phyloP scores from a whole-genome alignment of 805 yeast genomes.

The Yarrowia sp. region DNA sequence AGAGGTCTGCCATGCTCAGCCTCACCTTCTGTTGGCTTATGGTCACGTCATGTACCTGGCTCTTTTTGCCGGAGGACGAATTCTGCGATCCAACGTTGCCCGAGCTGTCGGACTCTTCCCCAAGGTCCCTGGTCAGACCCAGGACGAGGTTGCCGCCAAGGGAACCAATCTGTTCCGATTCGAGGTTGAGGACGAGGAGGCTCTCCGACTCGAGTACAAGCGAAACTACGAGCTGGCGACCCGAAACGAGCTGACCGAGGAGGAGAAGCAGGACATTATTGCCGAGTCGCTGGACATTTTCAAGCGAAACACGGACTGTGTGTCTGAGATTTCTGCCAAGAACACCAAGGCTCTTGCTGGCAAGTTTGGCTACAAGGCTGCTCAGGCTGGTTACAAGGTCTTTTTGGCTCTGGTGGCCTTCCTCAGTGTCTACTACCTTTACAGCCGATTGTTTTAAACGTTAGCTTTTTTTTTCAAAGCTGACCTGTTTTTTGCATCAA shows the following conservation, averaged over 20 bases:
- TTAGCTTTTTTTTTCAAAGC: too few species aligned
- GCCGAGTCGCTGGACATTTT: conserved; percentile 67
- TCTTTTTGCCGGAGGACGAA: conserved; percentile 79
- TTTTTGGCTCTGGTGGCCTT: not conserved
- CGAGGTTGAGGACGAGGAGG: conserved; percentile 65
- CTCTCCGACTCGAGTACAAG: conserved; percentile 64
- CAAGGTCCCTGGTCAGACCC: conserved; percentile 61
- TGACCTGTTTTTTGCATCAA: too few species aligned
- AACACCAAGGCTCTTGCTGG: conserved; percentile 46
- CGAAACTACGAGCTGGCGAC: conserved; percentile 76
- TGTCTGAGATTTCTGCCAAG: conserved; percentile 65
- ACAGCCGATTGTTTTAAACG: not conserved
- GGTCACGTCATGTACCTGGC: conserved; percentile 85
- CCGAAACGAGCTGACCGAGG: conserved; percentile 65
- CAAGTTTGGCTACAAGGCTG: conserved; percentile 30
- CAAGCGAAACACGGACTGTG: conserved; percentile 56
- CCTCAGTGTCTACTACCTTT: not conserved
- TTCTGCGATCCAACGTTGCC: conserved; percentile 64
- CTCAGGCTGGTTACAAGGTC: conserved; percentile 12
- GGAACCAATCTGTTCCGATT: conserved; percentile 74
- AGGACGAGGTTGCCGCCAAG: conserved; percentile 55
- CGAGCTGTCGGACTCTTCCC: conserved; percentile 74
- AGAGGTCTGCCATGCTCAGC: conserved; percentile 55
- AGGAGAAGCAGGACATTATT: conserved; percentile 66
- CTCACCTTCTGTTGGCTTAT: conserved; percentile 71